These are phyloP conservation scores for Quillaja saponaria DNA, from an alignment of 306 rosid species.

Conservation along the genomic window DNA sequence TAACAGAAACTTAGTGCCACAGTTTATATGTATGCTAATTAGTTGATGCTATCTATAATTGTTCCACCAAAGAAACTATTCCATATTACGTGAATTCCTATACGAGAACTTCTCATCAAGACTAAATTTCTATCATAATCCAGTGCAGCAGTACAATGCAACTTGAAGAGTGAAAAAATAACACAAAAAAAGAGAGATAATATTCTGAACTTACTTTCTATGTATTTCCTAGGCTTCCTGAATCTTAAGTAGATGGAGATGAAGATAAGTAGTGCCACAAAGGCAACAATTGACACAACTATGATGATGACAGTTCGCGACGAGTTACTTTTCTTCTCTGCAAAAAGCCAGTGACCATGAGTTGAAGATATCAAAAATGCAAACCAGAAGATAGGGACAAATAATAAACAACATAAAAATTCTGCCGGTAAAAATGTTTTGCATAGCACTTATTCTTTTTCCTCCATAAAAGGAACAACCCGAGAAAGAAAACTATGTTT, in stretches of 20 bases:
- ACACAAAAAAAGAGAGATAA: constrained; percentile 9
- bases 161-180: background rate
- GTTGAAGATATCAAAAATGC: no score
- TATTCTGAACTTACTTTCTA: constrained; percentile 25
- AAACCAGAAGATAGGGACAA: background rate
- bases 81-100: background rate
- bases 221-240: constrained; percentile 10
- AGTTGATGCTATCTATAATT: no score
- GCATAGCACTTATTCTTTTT: background rate
- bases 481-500: background rate
- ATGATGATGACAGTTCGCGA: constrained; percentile 16
- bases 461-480: background rate
- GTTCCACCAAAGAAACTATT: constrained; percentile 6
- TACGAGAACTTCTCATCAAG: background rate
- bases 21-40: no score
- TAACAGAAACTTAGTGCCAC: no score
- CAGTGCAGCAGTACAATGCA: background rate
- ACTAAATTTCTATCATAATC: no score
- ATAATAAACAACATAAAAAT: background rate
- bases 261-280: constrained; percentile 15
- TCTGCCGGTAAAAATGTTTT: background rate
- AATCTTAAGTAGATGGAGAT: constrained; percentile 24
- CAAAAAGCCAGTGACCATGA: constrained; percentile 19
- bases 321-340: constrained; percentile 38
- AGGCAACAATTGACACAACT: constrained; percentile 27